Evolutionary conservation across 306 rosid species (phyloP), one percentile per base, ranked within the genome.

Genomic region (Cicer yamashitae): DNA sequence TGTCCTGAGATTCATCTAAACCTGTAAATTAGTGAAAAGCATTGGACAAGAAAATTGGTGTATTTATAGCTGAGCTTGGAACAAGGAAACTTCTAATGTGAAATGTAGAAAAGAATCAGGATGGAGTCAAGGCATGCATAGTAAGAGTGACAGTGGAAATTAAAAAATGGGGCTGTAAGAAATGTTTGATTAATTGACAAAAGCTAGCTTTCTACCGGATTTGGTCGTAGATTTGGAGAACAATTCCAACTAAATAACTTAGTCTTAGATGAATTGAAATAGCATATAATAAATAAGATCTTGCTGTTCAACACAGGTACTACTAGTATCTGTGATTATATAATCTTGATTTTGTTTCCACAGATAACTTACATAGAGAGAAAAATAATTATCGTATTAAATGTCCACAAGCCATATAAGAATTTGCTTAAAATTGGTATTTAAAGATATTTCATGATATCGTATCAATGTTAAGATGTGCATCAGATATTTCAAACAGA

Each of bases 21-120:
- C 69, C 46, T 22, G 46, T 39, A 44, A 67, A 60, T 62, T 67
- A 51, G 40, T 13, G n/a, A 63, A 64, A 71, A 43, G 25, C 54
- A 61, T 44, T 58, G 41, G 10, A 52, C 47, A 65, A 53, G 74
- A 22, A 79, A 70, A 75, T 59, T 18, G 47, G 10, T 20, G 44
- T 5, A 67, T 58, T 50, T 11, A 41, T 52, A 18, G 41, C 48
- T 18, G 57, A 45, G 41, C 56, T 34, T 17, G 30, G 63, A 54
- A 53, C 61, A 20, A 47, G 78, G 63, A 67, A 61, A 77, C 46
- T 11, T 44, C 1, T n/a, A 45, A 46, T 20, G 11, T 15, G 44
- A 39, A 39, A 11, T n/a, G 10, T 67, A 22, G 45, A 64, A 54
- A 57, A 70, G 52, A 79, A 79, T 56, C 15, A 54, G 45, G 12